phyloP scores from a whole-genome alignment of 2,329 filamentous ascomycete genomes.

The Pseudogymnoascus pannorum region DNA sequence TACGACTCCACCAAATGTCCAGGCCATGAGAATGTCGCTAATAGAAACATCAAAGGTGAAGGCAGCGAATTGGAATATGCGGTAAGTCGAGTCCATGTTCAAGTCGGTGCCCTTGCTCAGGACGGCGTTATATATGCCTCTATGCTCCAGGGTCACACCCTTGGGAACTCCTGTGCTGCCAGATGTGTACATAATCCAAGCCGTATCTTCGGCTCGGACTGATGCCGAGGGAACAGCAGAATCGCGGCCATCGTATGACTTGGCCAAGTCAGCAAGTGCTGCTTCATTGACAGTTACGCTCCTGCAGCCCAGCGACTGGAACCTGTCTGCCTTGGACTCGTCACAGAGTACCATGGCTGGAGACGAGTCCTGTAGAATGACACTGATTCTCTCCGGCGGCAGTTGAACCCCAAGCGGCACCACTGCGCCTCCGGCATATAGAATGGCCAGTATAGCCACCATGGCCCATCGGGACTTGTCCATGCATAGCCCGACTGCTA shows the following conservation, averaged over 20 bases:
- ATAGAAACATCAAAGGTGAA: slow-evolving; percentile 6
- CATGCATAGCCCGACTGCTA: slow-evolving; percentile 18
- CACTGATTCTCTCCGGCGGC: slow-evolving; percentile 17
- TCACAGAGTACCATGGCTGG: background rate
- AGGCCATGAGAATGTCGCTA: background rate
- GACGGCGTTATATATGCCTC: slow-evolving; percentile 15
- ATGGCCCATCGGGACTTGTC: slow-evolving; percentile 21
- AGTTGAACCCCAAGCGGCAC: slow-evolving; percentile 24
- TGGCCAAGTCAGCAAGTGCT: background rate
- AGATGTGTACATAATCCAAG: slow-evolving; percentile 29
- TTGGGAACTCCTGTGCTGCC: slow-evolving; percentile 44
- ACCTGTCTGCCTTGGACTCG: background rate
- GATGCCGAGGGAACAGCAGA: background rate
- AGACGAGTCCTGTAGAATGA: slow-evolving; percentile 10
- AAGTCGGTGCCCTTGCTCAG: slow-evolving; percentile 21
- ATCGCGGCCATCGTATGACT: background rate
- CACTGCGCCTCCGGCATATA: slow-evolving; percentile 22
- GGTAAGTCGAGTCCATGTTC: slow-evolving; percentile 31
- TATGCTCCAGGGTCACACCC: slow-evolving; percentile 34
- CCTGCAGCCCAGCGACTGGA: background rate
- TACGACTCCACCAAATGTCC: slow-evolving; percentile 31
- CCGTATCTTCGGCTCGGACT: background rate
- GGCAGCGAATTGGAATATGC: slow-evolving; percentile 30
- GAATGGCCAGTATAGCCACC: slow-evolving; percentile 19
- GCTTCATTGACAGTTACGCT: background rate